A percentile compares a stretch with the other conserved stretches of the same genome.
These are phyloP conservation scores for Colletotrichum graminicola DNA, from an alignment of 2,329 filamentous ascomycete genomes.

Conservation along the genomic window DNA sequence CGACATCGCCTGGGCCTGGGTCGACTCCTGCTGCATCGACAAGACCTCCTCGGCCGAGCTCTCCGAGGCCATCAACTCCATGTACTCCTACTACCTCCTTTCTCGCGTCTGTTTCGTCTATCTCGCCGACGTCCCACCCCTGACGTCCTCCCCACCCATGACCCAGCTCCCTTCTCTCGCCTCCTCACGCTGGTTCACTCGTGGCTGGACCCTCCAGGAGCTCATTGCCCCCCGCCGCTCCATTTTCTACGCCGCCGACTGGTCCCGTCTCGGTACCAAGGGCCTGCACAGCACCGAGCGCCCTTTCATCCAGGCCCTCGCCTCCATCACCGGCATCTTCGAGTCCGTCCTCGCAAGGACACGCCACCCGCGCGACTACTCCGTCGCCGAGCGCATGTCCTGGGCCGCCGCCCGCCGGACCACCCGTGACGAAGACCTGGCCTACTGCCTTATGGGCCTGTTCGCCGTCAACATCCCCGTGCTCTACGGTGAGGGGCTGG, in stretches of 20 bases:
- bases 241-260: constrained; percentile 45
- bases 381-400: constrained; percentile 48
- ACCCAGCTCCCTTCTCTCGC: constrained; percentile 20
- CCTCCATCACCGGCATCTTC: constrained; percentile 32
- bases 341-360: constrained; percentile 31
- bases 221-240: constrained; percentile 45
- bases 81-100: constrained; percentile 43
- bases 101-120: constrained; percentile 43
- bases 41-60: constrained; percentile 39
- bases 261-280: constrained; percentile 42
- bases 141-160: constrained; percentile 19
- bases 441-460: constrained; percentile 48
- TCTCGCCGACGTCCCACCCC: constrained; percentile 34
- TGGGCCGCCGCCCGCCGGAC: constrained; percentile 47
- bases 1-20: constrained; percentile 38
- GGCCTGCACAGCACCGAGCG: constrained; percentile 23
- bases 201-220: constrained; percentile 43
- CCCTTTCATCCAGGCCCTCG: constrained; percentile 26
- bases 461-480: constrained; percentile 48
- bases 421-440: constrained; percentile 45
- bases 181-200: constrained; percentile 36
- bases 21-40: constrained; percentile 43
- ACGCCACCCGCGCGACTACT: constrained; percentile 40
- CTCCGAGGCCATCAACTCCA: constrained; percentile 44
- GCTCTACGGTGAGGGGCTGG: constrained; percentile 47